These are phyloP conservation scores for Alternaria gaisen DNA, from an alignment of 2,329 filamentous ascomycete genomes.

Conservation along the genomic window DNA sequence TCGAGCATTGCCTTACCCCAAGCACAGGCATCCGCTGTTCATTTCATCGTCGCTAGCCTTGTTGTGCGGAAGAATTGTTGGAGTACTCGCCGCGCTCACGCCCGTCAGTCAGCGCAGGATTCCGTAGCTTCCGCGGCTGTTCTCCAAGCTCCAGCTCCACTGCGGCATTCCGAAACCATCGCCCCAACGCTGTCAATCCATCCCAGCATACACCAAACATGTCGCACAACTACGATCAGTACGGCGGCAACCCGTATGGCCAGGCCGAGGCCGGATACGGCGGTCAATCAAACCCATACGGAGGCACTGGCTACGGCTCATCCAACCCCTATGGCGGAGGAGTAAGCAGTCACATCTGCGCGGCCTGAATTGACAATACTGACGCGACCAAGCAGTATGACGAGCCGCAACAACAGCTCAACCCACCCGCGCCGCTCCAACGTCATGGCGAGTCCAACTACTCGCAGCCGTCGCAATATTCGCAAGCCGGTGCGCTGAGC, in stretches of 20 bases:
- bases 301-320: conserved; percentile 42
- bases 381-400: conserved; percentile 30
- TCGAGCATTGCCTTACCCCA: background rate
- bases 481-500: conserved; percentile 22
- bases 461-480: conserved; percentile 52
- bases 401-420: conserved; percentile 31
- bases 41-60: conserved; percentile 14
- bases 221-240: conserved; percentile 62
- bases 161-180: conserved; percentile 30
- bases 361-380: conserved; percentile 17
- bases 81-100: background rate
- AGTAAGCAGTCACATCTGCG: conserved; percentile 29
- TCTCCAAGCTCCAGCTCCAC: conserved; percentile 32
- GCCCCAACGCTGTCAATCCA: conserved; percentile 15
- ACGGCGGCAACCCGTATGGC: conserved; percentile 33
- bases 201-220: conserved; percentile 28
- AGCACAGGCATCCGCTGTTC: conserved; percentile 1
- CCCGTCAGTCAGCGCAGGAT: conserved; percentile 25
- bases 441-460: conserved; percentile 49
- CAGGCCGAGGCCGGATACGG: conserved; percentile 16
- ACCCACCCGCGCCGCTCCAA: conserved; percentile 42
- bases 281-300: conserved; percentile 50
- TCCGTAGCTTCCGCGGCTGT: conserved; percentile 41
- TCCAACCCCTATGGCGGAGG: conserved; percentile 43
- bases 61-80: conserved; percentile 7